Evolutionary conservation across 768 basidiomycete species (phyloP), one percentile per base, ranked within the genome.

Genomic region (Russula emetica): DNA sequence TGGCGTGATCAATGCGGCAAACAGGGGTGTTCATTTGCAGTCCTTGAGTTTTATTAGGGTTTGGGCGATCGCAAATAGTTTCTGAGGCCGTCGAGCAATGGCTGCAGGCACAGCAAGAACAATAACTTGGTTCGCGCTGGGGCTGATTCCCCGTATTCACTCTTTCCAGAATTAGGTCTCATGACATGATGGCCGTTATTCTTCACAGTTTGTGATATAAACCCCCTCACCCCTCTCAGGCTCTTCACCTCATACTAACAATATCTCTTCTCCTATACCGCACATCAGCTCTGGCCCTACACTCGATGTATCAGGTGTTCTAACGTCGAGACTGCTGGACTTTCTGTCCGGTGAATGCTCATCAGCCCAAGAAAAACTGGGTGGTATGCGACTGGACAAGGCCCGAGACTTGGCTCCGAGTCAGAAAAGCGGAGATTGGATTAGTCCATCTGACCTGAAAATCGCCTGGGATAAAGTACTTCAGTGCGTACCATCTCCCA

Each of bases 231-330:
- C 28, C 47, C 40, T 60, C 50, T 32, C 38, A 18, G 22, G 13
- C 14, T 16, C 38, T 22, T 28, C 36, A 40, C 44, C 22, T 47
- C 20, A 22, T 47, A 22, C 11, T 5, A 47, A 22, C 22, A 7
- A 4, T 51, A 4, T 7, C 20, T 11, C 22, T 36, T 9, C 0
- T 40, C 58, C 47, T 18, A 52, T 64, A 40, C 14, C 55, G 18
- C 20, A 13, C 14, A 10, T 8, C 5, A 45, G 13, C 18, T 5
- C 47, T 22, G 32, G 36, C 0, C 59, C 40, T 13, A 18, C 59
- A 5, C 47, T 61, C 5, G 59, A 65, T 49, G 64, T 42, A 36
- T 55, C 64, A 1, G 59, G 59, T 45, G 36, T 61, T 50, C 20
- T 65, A 24, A 44, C 49, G 5, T 61, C 32, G 42, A 61, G 24